A percentile compares a stretch with the other conserved stretches of the same genome.
These are phyloP conservation scores for Cytospora chrysosperma DNA, from an alignment of 2,329 filamentous ascomycete genomes.

Conservation along the genomic window DNA sequence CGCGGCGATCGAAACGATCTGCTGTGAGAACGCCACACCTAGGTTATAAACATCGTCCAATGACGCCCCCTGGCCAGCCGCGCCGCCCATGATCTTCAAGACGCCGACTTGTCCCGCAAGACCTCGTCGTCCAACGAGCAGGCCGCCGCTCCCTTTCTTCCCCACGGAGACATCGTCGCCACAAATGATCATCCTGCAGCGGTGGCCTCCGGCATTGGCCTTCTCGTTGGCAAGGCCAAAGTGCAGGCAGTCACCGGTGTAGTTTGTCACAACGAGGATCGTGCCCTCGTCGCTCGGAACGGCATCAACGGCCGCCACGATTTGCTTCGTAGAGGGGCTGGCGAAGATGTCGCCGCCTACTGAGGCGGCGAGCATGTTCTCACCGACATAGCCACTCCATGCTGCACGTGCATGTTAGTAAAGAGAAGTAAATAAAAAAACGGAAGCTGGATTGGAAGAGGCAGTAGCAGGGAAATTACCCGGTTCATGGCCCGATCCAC, in stretches of 20 bases:
- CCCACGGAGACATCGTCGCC: constrained; percentile 67
- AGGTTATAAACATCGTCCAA: constrained; percentile 52
- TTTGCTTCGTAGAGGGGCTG: constrained; percentile 62
- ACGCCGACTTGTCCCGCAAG: constrained; percentile 61
- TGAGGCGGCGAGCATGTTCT: constrained; percentile 59
- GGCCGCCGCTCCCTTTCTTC: constrained; percentile 48
- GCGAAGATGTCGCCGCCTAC: constrained; percentile 65
- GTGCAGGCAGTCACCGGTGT: constrained; percentile 63
- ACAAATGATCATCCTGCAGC: constrained; percentile 58
- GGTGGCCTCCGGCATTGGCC: constrained; percentile 53
- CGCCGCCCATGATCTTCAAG: constrained; percentile 56
- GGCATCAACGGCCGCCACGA: constrained; percentile 56
- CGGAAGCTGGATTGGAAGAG: too few relatives aligned
- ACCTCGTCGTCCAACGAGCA: constrained; percentile 57
- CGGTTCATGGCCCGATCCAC: constrained; percentile 59
- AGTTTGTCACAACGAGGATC: constrained; percentile 63
- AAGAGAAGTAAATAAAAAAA: too few relatives aligned
- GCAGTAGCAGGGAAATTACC: background rate
- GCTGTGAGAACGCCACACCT: constrained; percentile 47
- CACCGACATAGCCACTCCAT: constrained; percentile 63
- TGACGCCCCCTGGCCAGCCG: constrained; percentile 45
- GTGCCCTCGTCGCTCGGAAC: constrained; percentile 55
- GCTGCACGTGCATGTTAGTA: constrained; percentile 33
- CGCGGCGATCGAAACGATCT: constrained; percentile 57
- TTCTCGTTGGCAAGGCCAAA: constrained; percentile 60